phyloP scores from a whole-genome alignment of 306 rosid species.

The Astragalus glycyphyllos region DNA sequence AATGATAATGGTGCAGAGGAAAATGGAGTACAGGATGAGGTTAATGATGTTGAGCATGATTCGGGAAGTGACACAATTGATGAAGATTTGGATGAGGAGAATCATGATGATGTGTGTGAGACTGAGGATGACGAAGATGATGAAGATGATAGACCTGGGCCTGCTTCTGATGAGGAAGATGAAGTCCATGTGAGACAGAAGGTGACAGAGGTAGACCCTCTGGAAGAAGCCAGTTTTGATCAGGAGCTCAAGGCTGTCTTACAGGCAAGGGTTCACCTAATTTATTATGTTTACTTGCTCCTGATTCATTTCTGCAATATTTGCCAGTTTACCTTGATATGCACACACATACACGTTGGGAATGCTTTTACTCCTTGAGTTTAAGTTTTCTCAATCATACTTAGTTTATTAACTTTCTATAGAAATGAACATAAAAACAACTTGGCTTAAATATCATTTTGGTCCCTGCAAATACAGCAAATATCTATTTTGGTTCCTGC shows the following conservation, averaged over 20 bases:
- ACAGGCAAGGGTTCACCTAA: conserved; percentile 67
- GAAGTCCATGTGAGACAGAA: conserved; percentile 95
- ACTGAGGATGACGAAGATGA: conserved; percentile 82
- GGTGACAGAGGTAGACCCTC: conserved; percentile 84
- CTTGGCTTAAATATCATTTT: no score
- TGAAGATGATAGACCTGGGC: conserved; percentile 70
- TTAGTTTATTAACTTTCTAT: background rate
- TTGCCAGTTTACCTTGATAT: conserved; percentile 1
- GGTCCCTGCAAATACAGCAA: no score
- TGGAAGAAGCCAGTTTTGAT: conserved; percentile 88
- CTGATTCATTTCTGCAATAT: conserved; percentile 27
- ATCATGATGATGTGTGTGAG: conserved; percentile 80
- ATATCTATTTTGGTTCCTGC: no score
- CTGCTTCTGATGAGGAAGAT: conserved; percentile 93
- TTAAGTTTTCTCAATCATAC: background rate
- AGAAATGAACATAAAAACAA: no score
- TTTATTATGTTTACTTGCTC: conserved; percentile 28
- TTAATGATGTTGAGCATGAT: conserved; percentile 77
- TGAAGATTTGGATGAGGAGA: conserved; percentile 83
- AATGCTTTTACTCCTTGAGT: background rate
- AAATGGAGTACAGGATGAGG: conserved; percentile 77
- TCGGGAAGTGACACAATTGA: conserved; percentile 82
- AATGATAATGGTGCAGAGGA: conserved; percentile 64
- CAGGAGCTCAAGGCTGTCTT: conserved; percentile 93
- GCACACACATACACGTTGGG: background rate